Conservation (phyloP, 768 basidiomycete genomes). For the Rhodotorula toruloides region DNA sequence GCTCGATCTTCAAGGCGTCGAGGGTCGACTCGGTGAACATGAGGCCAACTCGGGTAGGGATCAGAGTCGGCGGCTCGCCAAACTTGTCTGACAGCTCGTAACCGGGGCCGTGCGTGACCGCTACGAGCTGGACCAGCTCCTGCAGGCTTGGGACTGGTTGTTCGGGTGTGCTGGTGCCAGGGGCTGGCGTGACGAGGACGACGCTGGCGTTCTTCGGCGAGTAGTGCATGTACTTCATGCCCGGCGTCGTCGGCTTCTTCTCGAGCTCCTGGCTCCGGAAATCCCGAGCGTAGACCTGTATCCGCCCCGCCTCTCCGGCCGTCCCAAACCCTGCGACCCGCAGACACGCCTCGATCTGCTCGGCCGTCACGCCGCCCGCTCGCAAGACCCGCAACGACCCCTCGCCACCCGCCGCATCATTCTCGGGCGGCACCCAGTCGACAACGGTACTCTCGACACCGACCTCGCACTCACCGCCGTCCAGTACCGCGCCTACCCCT, state of each 20-base stretch:
- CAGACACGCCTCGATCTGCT: constrained; percentile 62
- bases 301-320: not conserved
- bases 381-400: constrained; percentile 74
- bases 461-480: constrained; percentile 84
- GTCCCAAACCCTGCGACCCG: constrained; percentile 40
- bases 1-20: not conserved
- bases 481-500: constrained; percentile 65
- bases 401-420: constrained; percentile 48
- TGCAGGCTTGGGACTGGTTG: constrained; percentile 21
- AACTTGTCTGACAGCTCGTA: not conserved
- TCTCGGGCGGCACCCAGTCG: constrained; percentile 59
- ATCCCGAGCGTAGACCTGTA: constrained; percentile 58
- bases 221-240: constrained; percentile 99
- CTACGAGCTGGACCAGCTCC: constrained; percentile 24
- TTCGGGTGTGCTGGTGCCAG: not conserved
- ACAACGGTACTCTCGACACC: constrained; percentile 95
- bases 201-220: constrained; percentile 77
- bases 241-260: constrained; percentile 82
- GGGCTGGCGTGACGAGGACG: constrained; percentile 54
- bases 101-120: constrained; percentile 6
- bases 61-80: too few species aligned
- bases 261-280: constrained; percentile 66
- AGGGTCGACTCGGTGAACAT: constrained; percentile 61
- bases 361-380: constrained; percentile 87
- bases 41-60: constrained; percentile 57